Percentiles rank a stretch among this genome's conserved stretches.
phyloP scores from a whole-genome alignment of 2,329 filamentous ascomycete species.

The Aspergillus floridensis region DNA sequence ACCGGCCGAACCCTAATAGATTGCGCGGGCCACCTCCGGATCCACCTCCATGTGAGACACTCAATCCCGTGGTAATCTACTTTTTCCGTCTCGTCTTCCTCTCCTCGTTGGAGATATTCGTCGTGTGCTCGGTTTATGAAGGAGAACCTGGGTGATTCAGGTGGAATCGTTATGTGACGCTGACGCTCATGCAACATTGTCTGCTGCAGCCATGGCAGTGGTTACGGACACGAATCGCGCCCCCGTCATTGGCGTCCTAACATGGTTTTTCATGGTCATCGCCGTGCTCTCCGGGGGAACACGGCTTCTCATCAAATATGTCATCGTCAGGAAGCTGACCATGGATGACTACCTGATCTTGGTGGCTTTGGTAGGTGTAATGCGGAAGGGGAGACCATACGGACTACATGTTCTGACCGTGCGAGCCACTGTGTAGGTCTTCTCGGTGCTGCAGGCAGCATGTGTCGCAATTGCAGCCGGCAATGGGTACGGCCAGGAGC shows the following conservation, averaged over 20 bases:
- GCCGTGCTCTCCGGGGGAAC: not conserved
- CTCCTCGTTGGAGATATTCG: too few species aligned
- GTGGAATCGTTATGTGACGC: too few species aligned
- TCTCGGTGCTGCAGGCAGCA: not conserved
- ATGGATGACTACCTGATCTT: not conserved
- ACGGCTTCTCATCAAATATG: slow-evolving; percentile 1
- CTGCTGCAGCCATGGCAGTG: not conserved
- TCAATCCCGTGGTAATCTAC: too few species aligned
- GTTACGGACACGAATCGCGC: slow-evolving; percentile 1
- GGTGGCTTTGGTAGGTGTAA: not conserved
- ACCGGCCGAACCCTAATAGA: not conserved
- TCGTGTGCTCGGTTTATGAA: not conserved
- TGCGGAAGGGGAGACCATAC: too few species aligned
- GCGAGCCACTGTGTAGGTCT: too few species aligned
- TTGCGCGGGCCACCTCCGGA: not conserved
- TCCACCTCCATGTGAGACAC: not conserved
- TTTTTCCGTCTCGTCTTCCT: too few species aligned
- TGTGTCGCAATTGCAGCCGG: not conserved
- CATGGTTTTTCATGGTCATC: not conserved
- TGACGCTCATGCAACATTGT: not conserved
- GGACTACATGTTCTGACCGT: not conserved
- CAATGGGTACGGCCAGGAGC: not conserved
- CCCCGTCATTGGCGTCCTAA: not conserved
- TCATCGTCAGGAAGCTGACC: not conserved
- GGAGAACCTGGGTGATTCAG: too few species aligned